A percentile compares a stretch with the other conserved stretches of the same genome.
phyloP scores from a whole-genome alignment of 176 grass and related monocot species.

The Aechmea fasciata region DNA sequence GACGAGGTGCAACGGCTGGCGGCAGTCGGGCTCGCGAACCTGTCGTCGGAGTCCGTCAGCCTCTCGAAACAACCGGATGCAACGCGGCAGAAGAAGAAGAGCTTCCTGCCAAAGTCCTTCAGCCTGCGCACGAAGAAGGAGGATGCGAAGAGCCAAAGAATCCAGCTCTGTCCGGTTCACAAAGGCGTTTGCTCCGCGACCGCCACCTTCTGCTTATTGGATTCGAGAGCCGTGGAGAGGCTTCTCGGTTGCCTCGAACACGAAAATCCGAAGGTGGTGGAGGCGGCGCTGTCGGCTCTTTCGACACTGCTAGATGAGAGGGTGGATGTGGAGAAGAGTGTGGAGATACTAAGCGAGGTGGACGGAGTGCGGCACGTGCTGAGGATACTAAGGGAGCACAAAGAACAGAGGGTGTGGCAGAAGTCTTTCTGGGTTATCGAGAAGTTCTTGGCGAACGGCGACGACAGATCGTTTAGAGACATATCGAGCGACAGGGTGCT shows the following conservation, averaged over 20 bases:
- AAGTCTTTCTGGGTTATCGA: constrained; percentile 77
- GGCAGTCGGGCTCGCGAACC: constrained; percentile 59
- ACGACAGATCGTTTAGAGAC: constrained; percentile 36
- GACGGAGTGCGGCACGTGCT: constrained; percentile 46
- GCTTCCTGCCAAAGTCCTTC: constrained; percentile 48
- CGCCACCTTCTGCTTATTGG: constrained; percentile 63
- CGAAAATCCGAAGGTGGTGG: constrained; percentile 41
- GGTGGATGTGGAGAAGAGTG: constrained; percentile 52
- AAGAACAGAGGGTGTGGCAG: constrained; percentile 27
- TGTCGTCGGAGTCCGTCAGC: constrained; percentile 42
- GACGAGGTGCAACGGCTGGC: constrained; percentile 76
- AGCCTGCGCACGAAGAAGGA: background rate
- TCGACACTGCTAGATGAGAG: constrained; percentile 67
- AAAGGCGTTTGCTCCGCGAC: constrained; percentile 41
- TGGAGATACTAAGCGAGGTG: constrained; percentile 40
- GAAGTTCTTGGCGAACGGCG: constrained; percentile 50
- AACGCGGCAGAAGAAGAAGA: constrained; percentile 30
- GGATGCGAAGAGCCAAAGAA: background rate
- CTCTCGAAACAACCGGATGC: constrained; percentile 39
- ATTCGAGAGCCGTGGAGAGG: constrained; percentile 50
- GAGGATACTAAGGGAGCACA: constrained; percentile 52
- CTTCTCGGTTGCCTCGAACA: constrained; percentile 54
- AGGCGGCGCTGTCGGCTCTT: constrained; percentile 52
- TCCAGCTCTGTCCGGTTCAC: constrained; percentile 50
- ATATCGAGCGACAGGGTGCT: constrained; percentile 51